Conservation (phyloP, 805 yeast species). For the Wickerhamomyces xylosicus region DNA sequence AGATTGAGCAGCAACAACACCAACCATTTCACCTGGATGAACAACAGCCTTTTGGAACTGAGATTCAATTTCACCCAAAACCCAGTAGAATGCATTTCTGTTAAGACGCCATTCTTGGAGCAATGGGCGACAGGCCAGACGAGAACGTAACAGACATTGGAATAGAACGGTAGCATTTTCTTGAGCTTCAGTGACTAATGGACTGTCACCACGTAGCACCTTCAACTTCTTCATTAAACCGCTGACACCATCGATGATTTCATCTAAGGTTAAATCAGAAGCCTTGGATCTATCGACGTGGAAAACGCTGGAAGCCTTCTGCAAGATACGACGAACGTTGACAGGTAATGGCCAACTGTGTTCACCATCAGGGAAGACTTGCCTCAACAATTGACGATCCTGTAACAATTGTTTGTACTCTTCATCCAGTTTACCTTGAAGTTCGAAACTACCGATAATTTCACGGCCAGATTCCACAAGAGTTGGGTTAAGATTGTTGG, state of each 20-base stretch:
- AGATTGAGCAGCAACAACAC: constrained; percentile 94
- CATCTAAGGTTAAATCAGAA: constrained; percentile 78
- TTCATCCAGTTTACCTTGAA: constrained; percentile 71
- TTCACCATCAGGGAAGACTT: constrained; percentile 88
- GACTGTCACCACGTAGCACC: constrained; percentile 77
- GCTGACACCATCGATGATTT: constrained; percentile 64
- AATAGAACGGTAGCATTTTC: constrained; percentile 82
- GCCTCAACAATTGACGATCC: constrained; percentile 77
- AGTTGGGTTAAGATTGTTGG: constrained; percentile 54
- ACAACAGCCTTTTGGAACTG: constrained; percentile 88
- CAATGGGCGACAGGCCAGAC: constrained; percentile 84
- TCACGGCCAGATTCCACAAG: constrained; percentile 83
- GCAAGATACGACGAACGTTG: constrained; percentile 90
- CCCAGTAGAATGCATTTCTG: constrained; percentile 90
- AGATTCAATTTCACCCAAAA: constrained; percentile 84
- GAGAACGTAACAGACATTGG: constrained; percentile 87
- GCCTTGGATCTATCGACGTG: constrained; percentile 86
- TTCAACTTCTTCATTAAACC: constrained; percentile 54
- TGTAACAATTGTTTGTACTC: constrained; percentile 70
- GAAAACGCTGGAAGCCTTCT: constrained; percentile 96
- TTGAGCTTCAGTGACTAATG: constrained; percentile 74
- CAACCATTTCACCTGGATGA: constrained; percentile 98
- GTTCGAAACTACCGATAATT: constrained; percentile 77
- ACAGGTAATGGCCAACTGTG: constrained; percentile 97
- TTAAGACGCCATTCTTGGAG: constrained; percentile 83